These are phyloP conservation scores for Candida oleophila DNA, from an alignment of 805 yeast genomes.

Conservation along the genomic window DNA sequence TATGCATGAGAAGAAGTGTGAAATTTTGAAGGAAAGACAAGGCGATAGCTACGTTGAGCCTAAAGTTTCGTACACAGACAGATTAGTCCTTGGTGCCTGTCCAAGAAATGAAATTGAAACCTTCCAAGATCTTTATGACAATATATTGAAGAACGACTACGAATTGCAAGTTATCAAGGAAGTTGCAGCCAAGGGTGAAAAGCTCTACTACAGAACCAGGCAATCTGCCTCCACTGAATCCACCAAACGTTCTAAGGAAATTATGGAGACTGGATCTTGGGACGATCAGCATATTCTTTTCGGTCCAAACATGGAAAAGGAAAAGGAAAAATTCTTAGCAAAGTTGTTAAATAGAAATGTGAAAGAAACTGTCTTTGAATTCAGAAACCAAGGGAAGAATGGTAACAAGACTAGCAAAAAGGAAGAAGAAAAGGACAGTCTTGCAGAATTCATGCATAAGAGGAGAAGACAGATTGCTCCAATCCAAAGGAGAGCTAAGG, in stretches of 20 bases:
- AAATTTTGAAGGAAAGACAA: constrained; percentile 47
- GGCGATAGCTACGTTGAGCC: constrained; percentile 49
- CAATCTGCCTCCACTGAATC: constrained; percentile 84
- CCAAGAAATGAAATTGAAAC: constrained; percentile 75
- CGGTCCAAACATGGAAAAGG: constrained; percentile 72
- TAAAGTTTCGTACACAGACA: constrained; percentile 64
- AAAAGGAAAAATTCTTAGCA: constrained; percentile 69
- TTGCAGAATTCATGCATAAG: constrained; percentile 80
- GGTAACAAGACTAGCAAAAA: not conserved
- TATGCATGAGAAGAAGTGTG: constrained; percentile 64
- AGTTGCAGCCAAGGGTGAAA: constrained; percentile 86
- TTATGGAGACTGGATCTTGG: constrained; percentile 71
- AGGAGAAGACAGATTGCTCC: constrained; percentile 88
- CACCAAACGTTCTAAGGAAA: constrained; percentile 80
- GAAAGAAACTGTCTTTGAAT: constrained; percentile 94
- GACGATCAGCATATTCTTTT: constrained; percentile 82
- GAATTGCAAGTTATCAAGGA: constrained; percentile 65
- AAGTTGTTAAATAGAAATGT: constrained; percentile 65
- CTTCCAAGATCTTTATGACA: constrained; percentile 68
- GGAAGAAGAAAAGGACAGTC: constrained; percentile 53
- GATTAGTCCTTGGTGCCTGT: constrained; percentile 79
- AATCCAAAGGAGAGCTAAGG: constrained; percentile 74
- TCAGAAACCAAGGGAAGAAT: constrained; percentile 49
- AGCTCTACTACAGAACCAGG: constrained; percentile 80
- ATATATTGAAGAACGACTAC: constrained; percentile 57